Evolutionary conservation across 805 yeast genomes (phyloP).

Genomic region (Saturnispora sanitii): DNA sequence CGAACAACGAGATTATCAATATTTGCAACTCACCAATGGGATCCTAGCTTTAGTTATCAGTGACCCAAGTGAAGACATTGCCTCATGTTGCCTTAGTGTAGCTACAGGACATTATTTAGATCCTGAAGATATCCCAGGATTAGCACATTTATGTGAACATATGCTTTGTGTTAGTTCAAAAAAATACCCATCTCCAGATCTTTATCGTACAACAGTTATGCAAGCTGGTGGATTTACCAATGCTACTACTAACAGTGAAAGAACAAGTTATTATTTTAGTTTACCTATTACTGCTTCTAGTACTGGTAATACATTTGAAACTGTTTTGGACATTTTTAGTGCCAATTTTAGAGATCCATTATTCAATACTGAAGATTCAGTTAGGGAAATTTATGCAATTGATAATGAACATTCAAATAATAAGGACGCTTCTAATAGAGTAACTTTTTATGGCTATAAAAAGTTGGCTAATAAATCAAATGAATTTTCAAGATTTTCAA

Average conservation of each 20-base stretch:
- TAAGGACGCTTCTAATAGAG: slow-evolving; percentile 32
- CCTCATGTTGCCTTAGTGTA: slow-evolving; percentile 66
- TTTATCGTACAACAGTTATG: slow-evolving; percentile 34
- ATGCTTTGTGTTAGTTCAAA: slow-evolving; percentile 50
- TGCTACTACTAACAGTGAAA: slow-evolving; percentile 63
- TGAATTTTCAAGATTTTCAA: slow-evolving; percentile 52
- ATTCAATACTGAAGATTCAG: slow-evolving; percentile 33
- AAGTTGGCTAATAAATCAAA: slow-evolving; percentile 37
- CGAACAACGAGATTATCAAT: slow-evolving; percentile 31
- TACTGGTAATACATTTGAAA: slow-evolving; percentile 32
- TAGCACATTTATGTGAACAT: slow-evolving; percentile 90
- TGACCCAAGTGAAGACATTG: slow-evolving; percentile 56
- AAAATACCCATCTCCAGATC: slow-evolving; percentile 38
- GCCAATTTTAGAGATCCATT: slow-evolving; percentile 42
- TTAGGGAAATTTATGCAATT: slow-evolving; percentile 48
- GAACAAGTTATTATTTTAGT: slow-evolving; percentile 55
- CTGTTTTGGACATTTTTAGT: slow-evolving; percentile 39
- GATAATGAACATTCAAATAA: slow-evolving; percentile 62
- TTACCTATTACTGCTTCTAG: slow-evolving; percentile 33
- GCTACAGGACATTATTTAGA: slow-evolving; percentile 77
- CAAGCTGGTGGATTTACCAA: slow-evolving; percentile 49
- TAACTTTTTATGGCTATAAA: slow-evolving; percentile 50
- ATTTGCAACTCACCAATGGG: slow-evolving; percentile 56
- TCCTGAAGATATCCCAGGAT: slow-evolving; percentile 58
- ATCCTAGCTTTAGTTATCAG: slow-evolving; percentile 59